Percentiles rank a stretch among this genome's conserved stretches.
Conservation (phyloP, 176 grass and related monocot genomes). For the Tillandsia fasciculata region DNA sequence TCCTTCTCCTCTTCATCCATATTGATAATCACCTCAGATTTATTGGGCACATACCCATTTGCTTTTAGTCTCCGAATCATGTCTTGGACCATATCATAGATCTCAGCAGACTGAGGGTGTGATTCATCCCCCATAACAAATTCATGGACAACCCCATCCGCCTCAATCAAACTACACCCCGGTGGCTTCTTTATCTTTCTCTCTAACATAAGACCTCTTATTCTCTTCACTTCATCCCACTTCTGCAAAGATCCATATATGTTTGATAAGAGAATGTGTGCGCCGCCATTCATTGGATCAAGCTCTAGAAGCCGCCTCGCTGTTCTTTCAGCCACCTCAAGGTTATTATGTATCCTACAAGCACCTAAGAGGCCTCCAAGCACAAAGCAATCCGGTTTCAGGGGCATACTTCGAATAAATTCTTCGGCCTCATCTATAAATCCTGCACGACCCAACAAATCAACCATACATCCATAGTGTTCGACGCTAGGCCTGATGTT, state of each 20-base stretch:
- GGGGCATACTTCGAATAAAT: slow-evolving; percentile 10
- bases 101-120: slow-evolving; percentile 7
- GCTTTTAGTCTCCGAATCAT: slow-evolving; percentile 4
- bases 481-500: slow-evolving; percentile 11
- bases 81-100: slow-evolving; percentile 11
- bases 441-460: slow-evolving; percentile 11
- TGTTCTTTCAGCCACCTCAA: slow-evolving; percentile 3
- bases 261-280: slow-evolving; percentile 9
- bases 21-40: slow-evolving; percentile 1
- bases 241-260: slow-evolving; percentile 10
- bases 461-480: slow-evolving; percentile 17
- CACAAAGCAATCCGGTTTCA: slow-evolving; percentile 13
- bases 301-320: slow-evolving; percentile 6
- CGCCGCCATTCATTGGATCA: slow-evolving; percentile 1
- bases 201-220: slow-evolving; percentile 5
- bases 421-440: slow-evolving; percentile 7
- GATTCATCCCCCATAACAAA: slow-evolving; percentile 10
- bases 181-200: slow-evolving; percentile 14
- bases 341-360: slow-evolving; percentile 7
- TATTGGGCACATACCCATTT: slow-evolving; percentile 7
- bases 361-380: slow-evolving; percentile 6
- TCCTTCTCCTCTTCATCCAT: slow-evolving; percentile 21
- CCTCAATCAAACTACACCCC: slow-evolving; percentile 16
- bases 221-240: slow-evolving; percentile 9
- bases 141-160: slow-evolving; percentile 14